Evolutionary conservation across 805 yeast genomes (phyloP).

Genomic region (Teunomyces panamensis): DNA sequence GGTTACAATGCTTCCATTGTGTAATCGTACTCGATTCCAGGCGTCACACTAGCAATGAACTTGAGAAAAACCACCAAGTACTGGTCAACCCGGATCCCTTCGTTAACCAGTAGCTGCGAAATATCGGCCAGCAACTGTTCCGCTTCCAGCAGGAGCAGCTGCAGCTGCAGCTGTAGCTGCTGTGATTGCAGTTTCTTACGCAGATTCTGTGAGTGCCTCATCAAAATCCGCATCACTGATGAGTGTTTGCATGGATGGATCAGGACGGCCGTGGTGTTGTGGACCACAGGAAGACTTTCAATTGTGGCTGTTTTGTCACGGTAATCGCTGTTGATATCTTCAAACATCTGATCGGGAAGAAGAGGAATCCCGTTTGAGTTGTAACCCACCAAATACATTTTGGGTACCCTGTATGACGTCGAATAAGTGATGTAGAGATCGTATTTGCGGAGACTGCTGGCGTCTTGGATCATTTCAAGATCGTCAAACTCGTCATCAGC

Average conservation of each 20-base stretch:
- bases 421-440: conserved; percentile 91
- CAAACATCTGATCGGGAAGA: conserved; percentile 87
- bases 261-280: conserved; percentile 73
- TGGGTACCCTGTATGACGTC: conserved; percentile 93
- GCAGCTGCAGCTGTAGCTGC: conserved; percentile 23
- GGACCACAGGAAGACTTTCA: conserved; percentile 83
- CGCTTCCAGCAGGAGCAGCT: conserved; percentile 12
- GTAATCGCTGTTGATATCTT: conserved; percentile 88
- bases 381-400: conserved; percentile 87
- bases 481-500: conserved; percentile 29
- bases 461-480: conserved; percentile 28
- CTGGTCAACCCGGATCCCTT: conserved; percentile 77
- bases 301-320: conserved; percentile 95
- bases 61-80: conserved; percentile 85
- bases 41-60: conserved; percentile 94
- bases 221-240: conserved; percentile 84
- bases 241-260: conserved; percentile 98
- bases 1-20: conserved; percentile 91
- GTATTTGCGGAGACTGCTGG: conserved; percentile 56
- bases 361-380: conserved; percentile 81
- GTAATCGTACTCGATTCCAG: conserved; percentile 95
- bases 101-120: conserved; percentile 29
- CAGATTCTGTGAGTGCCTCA: conserved; percentile 56
- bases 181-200: conserved; percentile 11
- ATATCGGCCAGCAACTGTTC: background rate